Evolutionary conservation across 2,329 filamentous ascomycete genomes (phyloP).

Genomic region (Sarocladiaceae sp.): DNA sequence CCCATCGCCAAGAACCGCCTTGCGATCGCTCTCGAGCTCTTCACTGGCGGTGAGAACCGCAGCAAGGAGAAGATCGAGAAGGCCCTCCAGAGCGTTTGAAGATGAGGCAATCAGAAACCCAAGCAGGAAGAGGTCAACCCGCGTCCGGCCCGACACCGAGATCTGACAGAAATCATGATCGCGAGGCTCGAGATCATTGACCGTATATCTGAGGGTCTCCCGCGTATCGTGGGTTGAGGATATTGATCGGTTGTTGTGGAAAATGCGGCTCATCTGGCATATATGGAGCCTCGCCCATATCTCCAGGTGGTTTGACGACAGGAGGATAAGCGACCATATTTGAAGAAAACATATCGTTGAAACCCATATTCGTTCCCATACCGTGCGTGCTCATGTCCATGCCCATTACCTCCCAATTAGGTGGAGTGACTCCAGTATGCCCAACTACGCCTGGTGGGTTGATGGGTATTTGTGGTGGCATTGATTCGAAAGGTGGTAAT

Average conservation of each 20-base stretch:
- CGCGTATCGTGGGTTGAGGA: background rate
- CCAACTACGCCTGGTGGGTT: background rate
- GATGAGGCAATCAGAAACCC: background rate
- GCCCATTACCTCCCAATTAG: constrained; percentile 5
- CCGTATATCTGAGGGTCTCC: constrained; percentile 4
- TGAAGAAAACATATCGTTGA: constrained; percentile 1
- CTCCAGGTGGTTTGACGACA: background rate
- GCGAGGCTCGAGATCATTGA: background rate
- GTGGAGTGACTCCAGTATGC: background rate
- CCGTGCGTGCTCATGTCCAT: constrained; percentile 5
- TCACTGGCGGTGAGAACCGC: constrained; percentile 31
- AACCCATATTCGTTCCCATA: background rate
- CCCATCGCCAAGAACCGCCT: constrained; percentile 31
- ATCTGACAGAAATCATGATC: background rate
- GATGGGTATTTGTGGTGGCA: background rate
- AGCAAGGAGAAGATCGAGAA: constrained; percentile 33
- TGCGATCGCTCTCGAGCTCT: constrained; percentile 34
- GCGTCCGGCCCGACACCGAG: background rate
- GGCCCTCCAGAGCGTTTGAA: constrained; percentile 13
- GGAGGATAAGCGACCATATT: constrained; percentile 2
- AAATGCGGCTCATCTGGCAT: background rate
- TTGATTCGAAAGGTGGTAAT: background rate
- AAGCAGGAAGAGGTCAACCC: background rate
- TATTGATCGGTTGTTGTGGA: constrained; percentile 1
- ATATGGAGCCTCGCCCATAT: background rate